Base-by-base conservation (phyloP, 441 rosid genomes). In the Eruca vesicaria region DNA sequence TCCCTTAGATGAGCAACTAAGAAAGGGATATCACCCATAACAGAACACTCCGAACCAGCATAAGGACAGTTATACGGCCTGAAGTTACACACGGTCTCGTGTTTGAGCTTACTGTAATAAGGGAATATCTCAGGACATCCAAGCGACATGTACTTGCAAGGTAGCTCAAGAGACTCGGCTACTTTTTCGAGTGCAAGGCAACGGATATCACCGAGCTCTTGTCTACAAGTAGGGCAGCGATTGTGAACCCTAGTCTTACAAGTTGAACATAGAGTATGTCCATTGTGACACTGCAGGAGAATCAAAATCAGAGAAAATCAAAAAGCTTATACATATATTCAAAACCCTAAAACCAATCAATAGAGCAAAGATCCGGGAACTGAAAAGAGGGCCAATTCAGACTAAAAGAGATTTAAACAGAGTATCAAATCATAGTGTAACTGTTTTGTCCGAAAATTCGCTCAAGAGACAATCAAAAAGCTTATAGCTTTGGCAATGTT, bases 191-290 rank as follows among this genome's bases (percentile, higher is more conserved):
- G 73, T 32, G 99, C 98, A 65, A 96, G 83, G 82, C 98, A 93
- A 75, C 99, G 88, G 50, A 96, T 90, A 76, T 96, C 99, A 14
- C 98, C 99, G 15, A 96, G 98, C 88, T 96, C 99, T 79, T 93
- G 98, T 82, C 98, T 82, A 77, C 99, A 91, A 64, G 99, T 96
- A 21, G 99, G 99, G 58, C 99, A 96, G 15, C 97, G 86, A 63
- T 96, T 96, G 38, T 91, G 97, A 33, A 96, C 99, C 82, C 91
- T 85, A 65, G 81, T 83, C 86, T 96, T 96, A 82, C 98, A 93
- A 45, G 91, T 90, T 55, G 97, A 96, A 82, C 99, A 96, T n/a
- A 96, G 91, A 8, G 99, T 96, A 76, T 93, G 99, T 14, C 98
- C 99, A 71, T 93, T 93, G 83, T 89, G 99, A 84, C 98, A 93